phyloP scores from a whole-genome alignment of 768 basidiomycete species.

The Phlebiopsis gigantea region DNA sequence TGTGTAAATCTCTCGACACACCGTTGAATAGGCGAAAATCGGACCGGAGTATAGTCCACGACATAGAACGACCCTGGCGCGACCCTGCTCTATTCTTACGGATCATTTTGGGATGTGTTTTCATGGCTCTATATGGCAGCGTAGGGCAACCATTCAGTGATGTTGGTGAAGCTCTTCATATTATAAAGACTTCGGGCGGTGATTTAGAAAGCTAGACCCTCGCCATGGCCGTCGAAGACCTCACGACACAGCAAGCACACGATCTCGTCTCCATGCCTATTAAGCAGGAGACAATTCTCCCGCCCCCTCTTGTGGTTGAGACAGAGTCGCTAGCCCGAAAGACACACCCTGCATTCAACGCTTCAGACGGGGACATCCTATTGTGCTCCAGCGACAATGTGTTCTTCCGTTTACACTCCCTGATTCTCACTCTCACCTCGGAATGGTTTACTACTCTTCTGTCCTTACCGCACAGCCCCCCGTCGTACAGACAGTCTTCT shows the following conservation, averaged over 20 bases:
- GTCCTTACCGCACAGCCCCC: slow-evolving; percentile 15
- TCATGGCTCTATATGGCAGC: not conserved
- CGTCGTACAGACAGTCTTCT: not conserved
- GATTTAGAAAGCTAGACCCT: not conserved
- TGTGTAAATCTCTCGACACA: not conserved
- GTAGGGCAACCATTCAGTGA: not conserved
- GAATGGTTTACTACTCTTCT: slow-evolving; percentile 26
- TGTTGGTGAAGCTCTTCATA: not conserved
- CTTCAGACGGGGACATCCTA: slow-evolving; percentile 17
- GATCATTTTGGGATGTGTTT: not conserved
- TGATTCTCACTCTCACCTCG: slow-evolving; percentile 20
- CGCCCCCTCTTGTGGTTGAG: not conserved
- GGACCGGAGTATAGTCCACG: not conserved
- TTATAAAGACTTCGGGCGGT: not conserved
- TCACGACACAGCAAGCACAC: not conserved
- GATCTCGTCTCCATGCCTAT: not conserved
- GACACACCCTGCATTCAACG: slow-evolving; percentile 14
- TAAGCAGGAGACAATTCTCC: not conserved
- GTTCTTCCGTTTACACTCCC: slow-evolving; percentile 21
- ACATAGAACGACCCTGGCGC: not conserved
- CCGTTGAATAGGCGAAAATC: not conserved
- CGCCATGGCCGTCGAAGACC: not conserved
- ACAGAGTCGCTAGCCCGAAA: not conserved
- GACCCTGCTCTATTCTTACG: not conserved
- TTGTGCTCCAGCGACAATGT: slow-evolving; percentile 17